Evolutionary conservation across 176 grass and related monocot genomes (phyloP).

Genomic region (Aegilops umbellulata): DNA sequence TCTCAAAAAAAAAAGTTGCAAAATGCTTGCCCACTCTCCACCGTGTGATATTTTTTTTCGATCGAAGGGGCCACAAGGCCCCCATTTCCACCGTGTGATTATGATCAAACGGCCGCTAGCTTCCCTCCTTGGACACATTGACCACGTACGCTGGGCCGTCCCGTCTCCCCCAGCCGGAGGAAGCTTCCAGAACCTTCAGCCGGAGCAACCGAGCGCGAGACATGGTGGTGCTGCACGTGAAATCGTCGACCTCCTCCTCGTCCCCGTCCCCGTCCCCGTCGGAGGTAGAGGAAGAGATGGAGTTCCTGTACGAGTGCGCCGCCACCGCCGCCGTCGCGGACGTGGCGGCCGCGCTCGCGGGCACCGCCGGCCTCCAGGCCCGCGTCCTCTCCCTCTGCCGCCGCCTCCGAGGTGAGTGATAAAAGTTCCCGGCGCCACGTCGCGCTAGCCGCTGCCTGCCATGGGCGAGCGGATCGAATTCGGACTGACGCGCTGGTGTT

Average conservation of each 20-base stretch:
- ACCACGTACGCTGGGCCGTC: neutral
- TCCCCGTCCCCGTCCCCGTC: neutral
- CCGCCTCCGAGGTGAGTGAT: constrained; percentile 15
- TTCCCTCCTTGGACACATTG: neutral
- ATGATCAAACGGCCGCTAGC: neutral
- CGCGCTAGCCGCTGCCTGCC: too few relatives aligned
- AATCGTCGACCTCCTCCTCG: neutral
- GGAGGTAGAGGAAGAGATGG: neutral
- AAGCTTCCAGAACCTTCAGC: constrained; percentile 14
- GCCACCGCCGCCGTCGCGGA: constrained; percentile 33
- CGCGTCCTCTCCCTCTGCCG: constrained; percentile 38
- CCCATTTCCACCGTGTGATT: neutral
- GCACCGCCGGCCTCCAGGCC: constrained; percentile 30
- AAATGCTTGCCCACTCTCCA: too few relatives aligned
- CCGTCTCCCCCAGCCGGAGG: neutral
- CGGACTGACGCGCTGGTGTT: neutral
- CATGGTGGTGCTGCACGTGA: constrained; percentile 54
- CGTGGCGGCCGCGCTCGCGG: constrained; percentile 36
- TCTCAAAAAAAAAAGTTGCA: too few relatives aligned
- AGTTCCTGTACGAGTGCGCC: constrained; percentile 50
- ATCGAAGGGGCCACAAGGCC: too few relatives aligned
- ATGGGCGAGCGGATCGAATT: neutral
- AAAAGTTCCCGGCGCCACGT: neutral
- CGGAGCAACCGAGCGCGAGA: neutral
- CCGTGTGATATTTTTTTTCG: too few relatives aligned